Percentiles rank a stretch among this genome's conserved stretches.
phyloP scores from a whole-genome alignment of 768 basidiomycete species.

The Rhizopogon roseolus region DNA sequence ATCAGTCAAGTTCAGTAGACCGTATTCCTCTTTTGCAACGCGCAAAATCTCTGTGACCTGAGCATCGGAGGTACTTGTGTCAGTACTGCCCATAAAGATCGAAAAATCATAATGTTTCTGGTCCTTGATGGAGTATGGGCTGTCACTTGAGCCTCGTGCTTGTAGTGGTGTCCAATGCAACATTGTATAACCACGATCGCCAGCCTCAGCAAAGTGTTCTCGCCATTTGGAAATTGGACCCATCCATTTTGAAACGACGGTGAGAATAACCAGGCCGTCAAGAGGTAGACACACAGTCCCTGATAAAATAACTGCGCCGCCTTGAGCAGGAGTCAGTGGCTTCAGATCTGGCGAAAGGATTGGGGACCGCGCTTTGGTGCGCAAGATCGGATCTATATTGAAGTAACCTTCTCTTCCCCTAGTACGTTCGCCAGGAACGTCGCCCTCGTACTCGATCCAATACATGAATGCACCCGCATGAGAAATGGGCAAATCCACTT shows the following conservation, averaged over 20 bases:
- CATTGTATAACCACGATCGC: slow-evolving; percentile 94
- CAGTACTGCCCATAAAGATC: slow-evolving; percentile 47
- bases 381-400: slow-evolving; percentile 90
- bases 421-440: slow-evolving; percentile 51
- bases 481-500: slow-evolving; percentile 93
- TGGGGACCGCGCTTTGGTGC: slow-evolving; percentile 62
- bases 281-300: slow-evolving; percentile 69
- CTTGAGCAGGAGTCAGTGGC: slow-evolving; percentile 47
- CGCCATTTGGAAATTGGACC: slow-evolving; percentile 77
- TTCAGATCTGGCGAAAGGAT: slow-evolving; percentile 58
- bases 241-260: slow-evolving; percentile 98
- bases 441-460: slow-evolving; percentile 87
- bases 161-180: slow-evolving; percentile 96
- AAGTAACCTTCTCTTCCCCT: slow-evolving; percentile 91
- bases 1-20: slow-evolving; percentile 86
- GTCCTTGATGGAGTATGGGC: slow-evolving; percentile 91
- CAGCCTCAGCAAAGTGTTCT: slow-evolving; percentile 76
- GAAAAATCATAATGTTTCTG: slow-evolving; percentile 81
- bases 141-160: slow-evolving; percentile 82
- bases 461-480: slow-evolving; percentile 95
- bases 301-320: slow-evolving; percentile 47
- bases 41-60: slow-evolving; percentile 62
- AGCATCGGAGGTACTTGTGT: slow-evolving; percentile 47
- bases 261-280: slow-evolving; percentile 85
- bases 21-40: slow-evolving; percentile 78